Base-by-base conservation (phyloP, 805 yeast species). In the Saccharomycopsis selenospora region DNA sequence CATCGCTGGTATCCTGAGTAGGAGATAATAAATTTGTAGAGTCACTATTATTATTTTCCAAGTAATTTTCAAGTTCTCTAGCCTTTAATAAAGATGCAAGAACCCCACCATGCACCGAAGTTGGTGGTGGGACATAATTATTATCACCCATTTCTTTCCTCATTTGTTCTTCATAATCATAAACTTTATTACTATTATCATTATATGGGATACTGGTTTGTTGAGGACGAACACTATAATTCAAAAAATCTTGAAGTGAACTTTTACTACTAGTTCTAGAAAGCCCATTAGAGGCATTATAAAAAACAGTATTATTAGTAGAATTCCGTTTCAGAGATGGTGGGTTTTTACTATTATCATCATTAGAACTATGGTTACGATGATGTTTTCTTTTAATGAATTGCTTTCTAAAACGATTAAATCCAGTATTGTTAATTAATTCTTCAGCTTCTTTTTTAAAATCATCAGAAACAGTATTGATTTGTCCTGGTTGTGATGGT, bases 71-170 rank as follows among this genome's bases (percentile, higher is more conserved):
- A 5, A 38, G 24, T 14, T 36, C 40, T n/a, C 42, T 33, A 24
- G 47, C 36, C 18, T 80, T 75, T 54, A 89, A 69, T 53, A 89
- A 70, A 1, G 91, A 79, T 0, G 95, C 85, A 25, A 89, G 71
- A 14, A 89, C 91, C 63, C 97, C 96, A 23, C 89, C 89, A 56
- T 83, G 83, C 10, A 87, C 90, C 46, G 75, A 75, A 38, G 72
- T 69, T 0, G 84, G 85, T 4, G 83, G 78, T 0, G 82, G 75
- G 1, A 79, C 73, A 47, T 75, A 70, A 41, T 75, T 78, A 26
- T 59, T 61, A 14, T 65, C 74, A 20, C 58, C 64, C 29, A 57
- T 62, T 17, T 57, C 63, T 17, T 60, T 65, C 23, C 17, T 17
- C 38, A 43, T 43, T n/a, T 18, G 20, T 23, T 43, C 46, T 20